Base-by-base conservation (phyloP, 2,329 filamentous ascomycete species). In the Pseudopyrenochaeta lycopersici region DNA sequence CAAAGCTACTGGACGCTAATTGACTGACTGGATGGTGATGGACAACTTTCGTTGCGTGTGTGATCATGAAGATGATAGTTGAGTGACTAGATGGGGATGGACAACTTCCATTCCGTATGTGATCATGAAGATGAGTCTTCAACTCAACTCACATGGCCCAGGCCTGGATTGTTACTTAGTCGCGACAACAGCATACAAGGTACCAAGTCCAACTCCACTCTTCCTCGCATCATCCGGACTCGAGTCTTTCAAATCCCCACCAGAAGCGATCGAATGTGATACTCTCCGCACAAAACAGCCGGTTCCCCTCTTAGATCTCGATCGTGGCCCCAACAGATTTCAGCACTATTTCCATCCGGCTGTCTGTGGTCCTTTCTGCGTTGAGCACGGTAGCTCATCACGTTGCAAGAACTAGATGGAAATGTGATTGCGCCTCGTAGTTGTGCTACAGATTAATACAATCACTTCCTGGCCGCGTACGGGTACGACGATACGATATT, bases 401-500 rank as follows among this genome's bases (percentile, higher is more conserved):
- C 33, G 32, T 23, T 20, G 21, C 14, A 21, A 15, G 15, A n/a
- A n/a, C n/a, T 20, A 18, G 48, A 14, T 30, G 35, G 6, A 6
- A 21, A 10, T 44, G 43, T 44, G 48, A 17, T 33, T 17, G 15
- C 40, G n/a, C 21, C 7, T 29, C 15, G 18, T n/a, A 36, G 35
- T 41, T 33, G 36, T 21, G 40, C 48, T 15, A 20, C 15, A 41
- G 20, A 44, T n/a, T 21, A 39, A 33, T 47, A 33, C 15, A 36
- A 52, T 18, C 31, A 43, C 27, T 44, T 41, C 20, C 20, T 39
- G 29, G 21, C 38, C 17, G 17, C 35, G 14, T 31, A 31, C 48
- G 46, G 47, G 49, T 55, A 55, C 29, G 40, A 56, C 56, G 27
- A 52, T 33, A 54, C 40, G 44, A 39, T 46, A 18, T 46, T 20